Base-by-base conservation (phyloP, 768 basidiomycete species). In the Termitomyces sp. region DNA sequence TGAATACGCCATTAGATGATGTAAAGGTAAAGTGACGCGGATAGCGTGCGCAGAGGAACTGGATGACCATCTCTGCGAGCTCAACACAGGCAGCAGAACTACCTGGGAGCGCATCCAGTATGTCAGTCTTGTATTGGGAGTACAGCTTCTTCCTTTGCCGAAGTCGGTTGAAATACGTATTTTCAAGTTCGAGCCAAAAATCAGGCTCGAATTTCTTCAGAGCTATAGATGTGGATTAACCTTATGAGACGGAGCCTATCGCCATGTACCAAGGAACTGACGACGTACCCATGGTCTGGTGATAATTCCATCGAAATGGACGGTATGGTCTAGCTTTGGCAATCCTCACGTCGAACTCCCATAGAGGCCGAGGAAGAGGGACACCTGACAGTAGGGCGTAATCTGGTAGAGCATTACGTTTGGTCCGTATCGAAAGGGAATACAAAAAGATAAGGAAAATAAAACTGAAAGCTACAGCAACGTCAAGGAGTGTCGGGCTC, bases 141-240 rank as follows among this genome's bases (percentile, higher is more conserved):
- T 77, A 73, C 6, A 83, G 69, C 28, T 65, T 56, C 60, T 72
- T 74, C 28, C 81, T 70, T 42, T 82, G 77, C 2, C 66, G 59
- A 36, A 83, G 71, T 44, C 79, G 75, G 41, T 73, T 68, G 0
- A 68, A 66, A 62, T 83, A 83, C 1, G 81, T 78, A 4, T 78
- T 80, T 61, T 83, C 81, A 16, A 83, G 72, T 56, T 83, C 82
- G n/a, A 83, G 67, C 80, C 81, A 83, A 66, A 75, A 81, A 60
- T 83, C 79, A 4, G 78, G 76, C 50, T 83, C 81, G 61, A 83
- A 69, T 45, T 68, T 73, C 67, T 74, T 75, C 26, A 83, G 62
- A 31, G 80, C 82, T 79, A 36, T 6, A 50, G 12, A 28, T 33
- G 26, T 22, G 22, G 37, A 48, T n/a, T 20, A 4, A 29, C 29